These are phyloP conservation scores for Alisma plantagoaquatica DNA, from an alignment of 106 monocot species.

Conservation along the genomic window DNA sequence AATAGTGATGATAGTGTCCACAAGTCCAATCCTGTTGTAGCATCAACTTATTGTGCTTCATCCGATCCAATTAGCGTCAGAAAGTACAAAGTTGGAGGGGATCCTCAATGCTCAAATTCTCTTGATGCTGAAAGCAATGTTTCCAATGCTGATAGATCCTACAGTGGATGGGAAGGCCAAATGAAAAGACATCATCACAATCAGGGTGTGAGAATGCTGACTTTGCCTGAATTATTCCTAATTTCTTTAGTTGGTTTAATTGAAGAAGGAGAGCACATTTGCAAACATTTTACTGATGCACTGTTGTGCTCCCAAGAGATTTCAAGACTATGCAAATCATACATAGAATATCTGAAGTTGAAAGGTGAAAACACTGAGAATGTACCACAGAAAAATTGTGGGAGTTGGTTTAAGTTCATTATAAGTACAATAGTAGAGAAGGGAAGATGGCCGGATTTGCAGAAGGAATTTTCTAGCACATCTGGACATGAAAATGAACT, in stretches of 20 bases:
- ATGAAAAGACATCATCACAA: not conserved
- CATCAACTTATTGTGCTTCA: not conserved
- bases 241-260: conserved; percentile 65
- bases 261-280: conserved; percentile 47
- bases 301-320: conserved; percentile 19
- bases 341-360: conserved; percentile 3
- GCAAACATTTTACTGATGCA: conserved; percentile 18
- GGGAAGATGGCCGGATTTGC: conserved; percentile 6
- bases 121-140: conserved; percentile 9
- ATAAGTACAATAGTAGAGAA: conserved; percentile 27
- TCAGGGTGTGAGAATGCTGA: conserved; percentile 34
- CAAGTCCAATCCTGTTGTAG: not conserved
- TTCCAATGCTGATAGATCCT: conserved; percentile 1
- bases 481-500: not conserved
- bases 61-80: not conserved
- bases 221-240: conserved; percentile 72
- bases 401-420: conserved; percentile 63
- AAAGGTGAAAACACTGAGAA: conserved; percentile 9
- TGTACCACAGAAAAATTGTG: not conserved
- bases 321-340: conserved; percentile 9
- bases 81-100: not conserved
- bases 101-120: conserved; percentile 7
- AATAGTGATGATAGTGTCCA: conserved; percentile 2
- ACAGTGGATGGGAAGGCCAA: conserved; percentile 8
- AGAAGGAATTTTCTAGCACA: not conserved